Conservation (phyloP, 2,329 filamentous ascomycete species). For the Sclerotinia sclerotiorum region DNA sequence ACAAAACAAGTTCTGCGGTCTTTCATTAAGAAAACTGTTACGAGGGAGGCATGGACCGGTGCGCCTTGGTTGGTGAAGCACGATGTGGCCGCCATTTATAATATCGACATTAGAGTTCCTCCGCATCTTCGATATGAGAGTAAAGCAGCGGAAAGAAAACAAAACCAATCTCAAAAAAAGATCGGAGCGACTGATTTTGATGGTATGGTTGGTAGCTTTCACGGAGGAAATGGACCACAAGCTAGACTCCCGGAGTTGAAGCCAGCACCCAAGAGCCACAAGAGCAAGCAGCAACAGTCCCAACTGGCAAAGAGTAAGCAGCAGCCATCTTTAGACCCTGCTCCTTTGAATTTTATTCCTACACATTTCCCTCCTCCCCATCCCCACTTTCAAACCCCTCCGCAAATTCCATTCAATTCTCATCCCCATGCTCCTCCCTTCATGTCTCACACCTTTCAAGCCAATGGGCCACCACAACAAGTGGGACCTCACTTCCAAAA, state of each 20-base stretch:
- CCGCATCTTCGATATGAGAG: slow-evolving; percentile 78
- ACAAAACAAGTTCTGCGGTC: slow-evolving; percentile 91
- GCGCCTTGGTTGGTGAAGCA: slow-evolving; percentile 94
- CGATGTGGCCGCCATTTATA: slow-evolving; percentile 77
- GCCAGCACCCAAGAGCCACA: slow-evolving; percentile 68
- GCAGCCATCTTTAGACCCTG: slow-evolving; percentile 40
- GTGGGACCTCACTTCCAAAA: slow-evolving; percentile 40
- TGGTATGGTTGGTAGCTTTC: slow-evolving; percentile 41
- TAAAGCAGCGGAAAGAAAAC: slow-evolving; percentile 75
- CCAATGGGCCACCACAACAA: slow-evolving; percentile 38
- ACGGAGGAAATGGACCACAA: slow-evolving; percentile 45
- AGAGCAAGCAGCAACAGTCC: slow-evolving; percentile 55
- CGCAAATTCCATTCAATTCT: slow-evolving; percentile 32
- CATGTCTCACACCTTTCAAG: slow-evolving; percentile 40
- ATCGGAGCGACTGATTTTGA: slow-evolving; percentile 37
- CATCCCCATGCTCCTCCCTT: slow-evolving; percentile 31
- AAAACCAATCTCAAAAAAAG: slow-evolving; percentile 63
- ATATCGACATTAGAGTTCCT: slow-evolving; percentile 85
- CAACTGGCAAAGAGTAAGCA: slow-evolving; percentile 45
- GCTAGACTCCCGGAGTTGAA: slow-evolving; percentile 70
- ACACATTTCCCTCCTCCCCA: slow-evolving; percentile 27
- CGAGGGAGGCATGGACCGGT: slow-evolving; percentile 88
- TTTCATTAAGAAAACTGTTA: slow-evolving; percentile 94
- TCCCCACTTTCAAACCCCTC: slow-evolving; percentile 24
- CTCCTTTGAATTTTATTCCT: slow-evolving; percentile 30